Conservation (phyloP, 768 basidiomycete genomes). For the Dacryopinax primogenitus region DNA sequence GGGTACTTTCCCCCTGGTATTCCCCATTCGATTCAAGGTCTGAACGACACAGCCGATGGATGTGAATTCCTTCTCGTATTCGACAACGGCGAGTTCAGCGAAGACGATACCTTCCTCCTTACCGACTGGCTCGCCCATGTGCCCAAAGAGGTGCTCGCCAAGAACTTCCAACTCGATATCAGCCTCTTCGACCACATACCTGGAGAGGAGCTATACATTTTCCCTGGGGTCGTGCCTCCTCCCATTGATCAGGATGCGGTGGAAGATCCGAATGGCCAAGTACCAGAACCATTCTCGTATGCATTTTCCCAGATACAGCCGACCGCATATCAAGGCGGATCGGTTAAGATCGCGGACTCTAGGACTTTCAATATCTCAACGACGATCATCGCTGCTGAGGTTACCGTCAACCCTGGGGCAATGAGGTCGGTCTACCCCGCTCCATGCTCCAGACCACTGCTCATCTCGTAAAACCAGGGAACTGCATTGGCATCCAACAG, state of each 20-base stretch:
- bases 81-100: conserved; percentile 41
- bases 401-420: conserved; percentile 46
- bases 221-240: conserved; percentile 26
- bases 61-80: conserved; percentile 48
- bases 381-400: conserved; percentile 45
- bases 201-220: conserved; percentile 42
- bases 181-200: conserved; percentile 46
- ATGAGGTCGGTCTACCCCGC: conserved; percentile 34
- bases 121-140: conserved; percentile 59
- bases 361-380: conserved; percentile 40
- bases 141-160: conserved; percentile 47
- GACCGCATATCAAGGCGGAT: conserved; percentile 39
- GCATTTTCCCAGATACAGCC: conserved; percentile 37
- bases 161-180: conserved; percentile 44
- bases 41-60: conserved; percentile 28
- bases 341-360: conserved; percentile 48
- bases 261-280: conserved; percentile 38
- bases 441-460: background rate
- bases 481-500: conserved; percentile 58
- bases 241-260: conserved; percentile 15
- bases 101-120: conserved; percentile 47
- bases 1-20: conserved; percentile 42
- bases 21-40: conserved; percentile 45
- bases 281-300: conserved; percentile 43
- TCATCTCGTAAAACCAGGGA: conserved; percentile 30